Conservation (phyloP, 352 stramenopile genomes). For the Phytophthora citrophthora region DNA sequence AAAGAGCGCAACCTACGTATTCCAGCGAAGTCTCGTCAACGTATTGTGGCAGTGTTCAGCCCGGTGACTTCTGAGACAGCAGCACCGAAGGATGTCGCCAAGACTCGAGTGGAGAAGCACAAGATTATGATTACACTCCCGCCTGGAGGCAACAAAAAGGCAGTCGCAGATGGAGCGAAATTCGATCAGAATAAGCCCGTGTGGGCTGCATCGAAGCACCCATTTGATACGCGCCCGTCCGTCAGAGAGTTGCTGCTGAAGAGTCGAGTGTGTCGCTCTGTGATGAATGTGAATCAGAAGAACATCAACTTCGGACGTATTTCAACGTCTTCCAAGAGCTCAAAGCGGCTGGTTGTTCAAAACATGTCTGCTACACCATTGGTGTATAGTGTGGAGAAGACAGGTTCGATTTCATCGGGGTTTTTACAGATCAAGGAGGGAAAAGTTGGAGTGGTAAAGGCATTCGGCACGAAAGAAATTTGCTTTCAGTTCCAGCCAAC, state of each 20-base stretch:
- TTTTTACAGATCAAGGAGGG: conserved; percentile 92
- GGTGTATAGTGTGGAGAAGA: conserved; percentile 90
- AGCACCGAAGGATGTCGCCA: conserved; percentile 49
- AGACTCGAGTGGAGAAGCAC: conserved; percentile 84
- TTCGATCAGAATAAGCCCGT: conserved; percentile 65
- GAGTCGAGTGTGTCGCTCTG: conserved; percentile 82
- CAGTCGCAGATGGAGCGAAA: conserved; percentile 58
- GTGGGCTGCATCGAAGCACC: conserved; percentile 80
- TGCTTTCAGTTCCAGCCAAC: conserved; percentile 90
- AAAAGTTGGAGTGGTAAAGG: conserved; percentile 85
- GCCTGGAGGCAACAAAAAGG: conserved; percentile 86
- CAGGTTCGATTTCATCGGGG: conserved; percentile 89
- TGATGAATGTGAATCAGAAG: conserved; percentile 93
- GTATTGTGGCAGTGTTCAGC: conserved; percentile 82
- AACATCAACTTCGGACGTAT: conserved; percentile 93
- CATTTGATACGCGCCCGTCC: conserved; percentile 79
- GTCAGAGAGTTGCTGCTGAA: conserved; percentile 88
- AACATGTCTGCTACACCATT: conserved; percentile 89
- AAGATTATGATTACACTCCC: conserved; percentile 90
- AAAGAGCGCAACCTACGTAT: conserved; percentile 86
- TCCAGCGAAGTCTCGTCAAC: conserved; percentile 76
- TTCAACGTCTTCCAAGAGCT: conserved; percentile 84
- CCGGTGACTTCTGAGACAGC: conserved; percentile 48
- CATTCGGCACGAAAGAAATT: conserved; percentile 90
- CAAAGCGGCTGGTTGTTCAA: conserved; percentile 85